Percentiles rank a stretch among this genome's conserved stretches.
phyloP scores from a whole-genome alignment of 441 rosid genomes.

The Bocquillonia castaneifolia region DNA sequence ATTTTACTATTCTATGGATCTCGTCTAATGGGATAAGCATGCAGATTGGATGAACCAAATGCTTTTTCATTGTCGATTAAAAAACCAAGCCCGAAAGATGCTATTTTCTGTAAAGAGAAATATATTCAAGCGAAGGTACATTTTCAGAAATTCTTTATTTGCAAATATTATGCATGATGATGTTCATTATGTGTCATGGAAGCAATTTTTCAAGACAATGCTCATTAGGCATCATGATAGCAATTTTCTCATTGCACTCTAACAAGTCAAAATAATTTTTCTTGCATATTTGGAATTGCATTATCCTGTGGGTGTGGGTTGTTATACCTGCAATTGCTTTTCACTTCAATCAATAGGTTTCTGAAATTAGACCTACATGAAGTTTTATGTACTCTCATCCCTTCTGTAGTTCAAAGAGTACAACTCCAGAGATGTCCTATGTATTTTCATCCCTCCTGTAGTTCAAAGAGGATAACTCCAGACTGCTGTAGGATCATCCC shows the following conservation, averaged over 20 bases:
- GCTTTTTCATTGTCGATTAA: slow-evolving; percentile 32
- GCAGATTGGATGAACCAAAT: slow-evolving; percentile 47
- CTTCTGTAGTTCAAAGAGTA: too few species aligned
- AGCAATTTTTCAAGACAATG: too few species aligned
- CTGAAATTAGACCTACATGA: not conserved
- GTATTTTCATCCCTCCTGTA: too few species aligned
- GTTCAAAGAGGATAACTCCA: not conserved
- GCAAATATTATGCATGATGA: not conserved
- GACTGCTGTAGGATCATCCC: not conserved
- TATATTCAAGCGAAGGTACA: slow-evolving; percentile 75
- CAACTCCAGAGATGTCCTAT: too few species aligned
- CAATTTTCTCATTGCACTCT: not conserved
- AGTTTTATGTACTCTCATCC: not conserved
- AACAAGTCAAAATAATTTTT: not conserved
- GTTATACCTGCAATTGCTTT: not conserved
- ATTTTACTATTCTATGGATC: slow-evolving; percentile 8
- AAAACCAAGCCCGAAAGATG: slow-evolving; percentile 64
- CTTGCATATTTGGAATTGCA: not conserved
- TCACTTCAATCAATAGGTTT: not conserved
- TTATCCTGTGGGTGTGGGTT: too few species aligned
- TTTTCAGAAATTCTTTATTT: slow-evolving; percentile 8
- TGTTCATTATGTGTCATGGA: not conserved
- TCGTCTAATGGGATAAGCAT: slow-evolving; percentile 25
- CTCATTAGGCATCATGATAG: too few species aligned
- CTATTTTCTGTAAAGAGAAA: slow-evolving; percentile 55